Evolutionary conservation across 305 asterid species (phyloP), one percentile per base, ranked within the genome.

Genomic region (Salvia sclarea): DNA sequence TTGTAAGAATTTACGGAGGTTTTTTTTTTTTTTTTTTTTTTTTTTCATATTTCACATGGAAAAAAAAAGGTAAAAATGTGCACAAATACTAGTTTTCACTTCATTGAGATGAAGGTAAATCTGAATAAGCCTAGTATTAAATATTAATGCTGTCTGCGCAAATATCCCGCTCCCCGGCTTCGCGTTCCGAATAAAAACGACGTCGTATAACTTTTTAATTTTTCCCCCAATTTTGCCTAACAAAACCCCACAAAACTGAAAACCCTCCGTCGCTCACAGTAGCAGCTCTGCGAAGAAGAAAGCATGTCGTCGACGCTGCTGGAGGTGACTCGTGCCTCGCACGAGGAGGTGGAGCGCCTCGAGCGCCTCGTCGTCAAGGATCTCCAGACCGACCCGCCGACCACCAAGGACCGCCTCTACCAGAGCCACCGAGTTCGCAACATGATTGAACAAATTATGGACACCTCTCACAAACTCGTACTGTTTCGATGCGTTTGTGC

Each of bases 391-490:
- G 97, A 91, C 58, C 98, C 99, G 61, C 74, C 85, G 57, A 73
- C 91, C 14, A 85, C 74, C 80, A 91, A 78, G 74, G 98, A 89
- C 73, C 95, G 98, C 25, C 98, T 95, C 59, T 47, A 79, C 68
- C 98, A 91, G 72, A 89, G 95, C 84, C 99, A 95, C 86, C 96
- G 98, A 58, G 97, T 85, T 52, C 96, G 98, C 56, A 82, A 83
- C 70, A 85, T 89, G 91, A 89, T 95, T 25, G 99, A 95, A 16
- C 95, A 82, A 85, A 81, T 92, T 80, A 80, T 73, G 7, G 80
- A 83, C 61, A 84, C 95, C 48, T 84, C 88, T 71, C 81, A 82
- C 78, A 91, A 85, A 61, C 94, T 92, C 59, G 96, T 94, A 80
- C 33, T 55, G 30, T 40, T 54, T 33, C 2, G 4, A 4, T 25